These are phyloP conservation scores for Elsinoe australis DNA, from an alignment of 2,329 filamentous ascomycete genomes.

Conservation along the genomic window DNA sequence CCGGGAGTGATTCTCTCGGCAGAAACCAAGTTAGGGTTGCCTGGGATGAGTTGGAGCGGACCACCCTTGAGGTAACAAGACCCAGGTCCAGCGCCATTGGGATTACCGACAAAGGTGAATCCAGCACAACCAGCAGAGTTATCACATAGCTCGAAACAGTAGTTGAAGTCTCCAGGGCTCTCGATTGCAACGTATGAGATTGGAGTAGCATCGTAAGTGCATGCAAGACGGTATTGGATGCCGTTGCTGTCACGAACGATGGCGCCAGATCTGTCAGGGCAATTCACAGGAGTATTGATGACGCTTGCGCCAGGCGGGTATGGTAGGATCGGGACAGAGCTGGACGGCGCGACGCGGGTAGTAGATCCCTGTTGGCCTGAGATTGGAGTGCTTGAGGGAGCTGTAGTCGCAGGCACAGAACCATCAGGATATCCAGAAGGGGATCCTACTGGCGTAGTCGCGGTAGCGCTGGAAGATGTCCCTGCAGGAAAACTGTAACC, in stretches of 20 bases:
- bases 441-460: neutral
- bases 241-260: conserved; percentile 11
- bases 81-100: conserved; percentile 3
- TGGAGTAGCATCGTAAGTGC: neutral
- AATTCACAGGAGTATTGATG: neutral
- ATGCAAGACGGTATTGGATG: conserved; percentile 8
- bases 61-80: conserved; percentile 12
- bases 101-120: conserved; percentile 9
- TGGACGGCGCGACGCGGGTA: neutral
- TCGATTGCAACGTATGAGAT: conserved; percentile 5
- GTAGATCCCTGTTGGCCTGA: conserved; percentile 5
- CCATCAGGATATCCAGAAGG: conserved; percentile 1
- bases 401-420: neutral
- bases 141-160: conserved; percentile 15
- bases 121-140: conserved; percentile 9
- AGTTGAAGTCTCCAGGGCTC: conserved; percentile 6
- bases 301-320: conserved; percentile 1
- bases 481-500: neutral
- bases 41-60: neutral
- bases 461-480: conserved; percentile 8
- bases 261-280: neutral
- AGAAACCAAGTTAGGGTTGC: conserved; percentile 4
- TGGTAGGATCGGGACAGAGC: neutral
- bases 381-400: neutral
- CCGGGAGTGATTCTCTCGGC: conserved; percentile 4